Base-by-base conservation (phyloP, 2,329 filamentous ascomycete genomes). In the Beauveria medogensis region DNA sequence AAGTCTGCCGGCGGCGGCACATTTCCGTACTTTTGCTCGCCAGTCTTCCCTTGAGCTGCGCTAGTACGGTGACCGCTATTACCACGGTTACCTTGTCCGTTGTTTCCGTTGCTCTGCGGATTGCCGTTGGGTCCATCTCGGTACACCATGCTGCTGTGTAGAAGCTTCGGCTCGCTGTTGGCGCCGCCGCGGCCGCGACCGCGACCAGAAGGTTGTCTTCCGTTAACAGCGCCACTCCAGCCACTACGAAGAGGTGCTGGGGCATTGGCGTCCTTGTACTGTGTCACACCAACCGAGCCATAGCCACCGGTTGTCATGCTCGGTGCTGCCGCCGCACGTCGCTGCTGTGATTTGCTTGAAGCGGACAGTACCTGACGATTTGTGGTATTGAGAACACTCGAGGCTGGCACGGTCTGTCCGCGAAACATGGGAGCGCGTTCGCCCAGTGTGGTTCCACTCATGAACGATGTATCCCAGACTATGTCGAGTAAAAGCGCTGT, bases 401-500 rank as follows among this genome's bases (percentile, higher is more conserved):
- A 89, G 7, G 88, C 84, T 2, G 91, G 85, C 4, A 99, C 92
- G 0, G 94, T 97, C 72, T 94, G 92, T 57, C 94, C 94, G 41
- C 93, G 86, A 85, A 99, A 99, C 43, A 91, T 87, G 28, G 92
- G 91, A 71, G 93, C 96, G 62, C 94, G 88, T 61, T 92, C 92
- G 62, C 91, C 90, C 18, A 99, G 82, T 0, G 90, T 94, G 2
- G 92, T 97, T 64, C 94, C 94, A 70, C 92, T 96, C 92, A 99
- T 97, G 74, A 99, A 99, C 0, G 91, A 89, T 14, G 85, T 84
- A 72, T 99, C 95, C 75, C 96, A 99, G 8, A 99, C 87, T 61
- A 97, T 84, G 71, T 99, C 94, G 43, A 99, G 80, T 62, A 97
- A 81, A 52, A 90, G 84, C 28, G 88, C 88, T 60, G 90, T 89